A percentile compares a stretch with the other conserved stretches of the same genome.
phyloP scores from a whole-genome alignment of 805 yeast species.

The Cyberlindnera samutprakarnensis region DNA sequence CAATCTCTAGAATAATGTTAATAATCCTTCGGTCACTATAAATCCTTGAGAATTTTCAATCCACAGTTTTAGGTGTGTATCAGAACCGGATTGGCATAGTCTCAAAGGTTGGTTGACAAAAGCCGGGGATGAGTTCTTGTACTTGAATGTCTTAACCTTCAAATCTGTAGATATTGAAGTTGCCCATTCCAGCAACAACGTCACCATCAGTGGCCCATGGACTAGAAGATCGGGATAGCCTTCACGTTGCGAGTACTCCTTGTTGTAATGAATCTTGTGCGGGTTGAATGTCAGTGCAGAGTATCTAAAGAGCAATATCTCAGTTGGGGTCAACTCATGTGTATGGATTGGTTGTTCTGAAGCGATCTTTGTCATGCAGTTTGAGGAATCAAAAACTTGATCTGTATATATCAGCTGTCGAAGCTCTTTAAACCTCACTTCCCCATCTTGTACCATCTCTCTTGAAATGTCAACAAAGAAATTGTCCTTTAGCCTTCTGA shows the following conservation, averaged over 20 bases:
- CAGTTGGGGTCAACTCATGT: conserved; percentile 29
- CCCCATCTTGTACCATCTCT: conserved; percentile 27
- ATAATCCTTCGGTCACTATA: conserved; percentile 8
- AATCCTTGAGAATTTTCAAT: conserved; percentile 11
- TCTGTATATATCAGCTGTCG: conserved; percentile 60
- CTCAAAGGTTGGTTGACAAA: conserved; percentile 28
- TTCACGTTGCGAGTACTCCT: conserved; percentile 48
- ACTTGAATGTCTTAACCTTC: conserved; percentile 26
- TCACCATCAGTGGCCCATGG: conserved; percentile 77
- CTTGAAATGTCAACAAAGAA: conserved; percentile 53
- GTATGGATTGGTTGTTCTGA: conserved; percentile 16
- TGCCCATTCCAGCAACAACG: conserved; percentile 50
- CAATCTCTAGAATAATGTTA: not conserved
- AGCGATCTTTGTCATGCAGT: not conserved
- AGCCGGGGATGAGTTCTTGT: conserved; percentile 37
- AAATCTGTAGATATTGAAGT: conserved; percentile 12
- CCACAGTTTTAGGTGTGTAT: conserved; percentile 13
- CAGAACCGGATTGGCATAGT: conserved; percentile 9
- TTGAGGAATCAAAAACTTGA: conserved; percentile 15
- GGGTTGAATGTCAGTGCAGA: conserved; percentile 76
- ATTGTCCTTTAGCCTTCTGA: conserved; percentile 29
- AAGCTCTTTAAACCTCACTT: conserved; percentile 35
- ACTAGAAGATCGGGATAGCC: conserved; percentile 54
- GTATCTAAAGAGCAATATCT: conserved; percentile 47
- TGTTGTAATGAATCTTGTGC: conserved; percentile 76